Evolutionary conservation across 176 grass and related monocot species (phyloP).

Genomic region (Lolium multiflorum): DNA sequence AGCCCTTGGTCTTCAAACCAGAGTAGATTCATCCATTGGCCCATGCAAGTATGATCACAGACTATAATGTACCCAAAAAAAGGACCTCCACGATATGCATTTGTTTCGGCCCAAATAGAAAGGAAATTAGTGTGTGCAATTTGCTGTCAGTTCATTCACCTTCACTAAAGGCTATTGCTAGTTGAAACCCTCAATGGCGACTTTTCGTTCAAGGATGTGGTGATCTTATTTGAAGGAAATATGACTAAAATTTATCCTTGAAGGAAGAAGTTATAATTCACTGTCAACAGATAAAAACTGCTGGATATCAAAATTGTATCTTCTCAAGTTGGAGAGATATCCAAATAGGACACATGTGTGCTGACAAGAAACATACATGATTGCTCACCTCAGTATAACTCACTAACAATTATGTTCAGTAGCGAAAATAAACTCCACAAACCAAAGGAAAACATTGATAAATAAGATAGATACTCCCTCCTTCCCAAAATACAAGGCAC

Average conservation of each 20-base stretch:
- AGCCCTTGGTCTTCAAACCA: not conserved
- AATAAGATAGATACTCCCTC: not conserved
- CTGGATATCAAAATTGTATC: not conserved
- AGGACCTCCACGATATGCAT: not conserved
- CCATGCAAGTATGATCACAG: not conserved
- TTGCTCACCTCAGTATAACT: not conserved
- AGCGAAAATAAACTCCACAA: not conserved
- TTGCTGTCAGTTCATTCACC: conserved; percentile 6
- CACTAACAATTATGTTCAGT: not conserved
- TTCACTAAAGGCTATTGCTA: not conserved
- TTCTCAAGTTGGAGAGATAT: not conserved
- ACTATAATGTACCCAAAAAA: conserved; percentile 4
- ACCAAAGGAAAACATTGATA: conserved; percentile 1
- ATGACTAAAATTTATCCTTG: not conserved
- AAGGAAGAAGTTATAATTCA: not conserved
- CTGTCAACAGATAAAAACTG: not conserved
- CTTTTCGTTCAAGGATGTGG: not conserved
- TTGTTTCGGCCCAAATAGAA: not conserved
- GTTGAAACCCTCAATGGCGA: not conserved
- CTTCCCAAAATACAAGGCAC: no score
- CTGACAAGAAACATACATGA: conserved; percentile 3
- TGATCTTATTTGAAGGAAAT: not conserved
- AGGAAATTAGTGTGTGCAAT: not conserved
- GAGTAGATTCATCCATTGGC: not conserved
- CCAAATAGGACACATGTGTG: not conserved